Conservation (phyloP, 176 grass and related monocot genomes). For the Guadua angustifolia region DNA sequence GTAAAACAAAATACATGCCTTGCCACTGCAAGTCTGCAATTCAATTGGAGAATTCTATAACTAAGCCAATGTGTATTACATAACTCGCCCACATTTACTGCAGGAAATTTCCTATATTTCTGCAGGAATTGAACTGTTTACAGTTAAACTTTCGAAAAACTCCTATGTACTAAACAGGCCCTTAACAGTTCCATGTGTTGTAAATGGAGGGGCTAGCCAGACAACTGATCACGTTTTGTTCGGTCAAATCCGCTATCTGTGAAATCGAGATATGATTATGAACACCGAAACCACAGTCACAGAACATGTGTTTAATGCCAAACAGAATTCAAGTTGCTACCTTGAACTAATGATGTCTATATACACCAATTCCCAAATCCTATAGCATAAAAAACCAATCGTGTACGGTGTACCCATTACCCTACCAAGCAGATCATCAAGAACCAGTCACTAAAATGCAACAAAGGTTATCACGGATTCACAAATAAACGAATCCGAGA, state of each 20-base stretch:
- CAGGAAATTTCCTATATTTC: no score
- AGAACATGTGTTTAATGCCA: neutral
- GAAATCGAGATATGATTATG: neutral
- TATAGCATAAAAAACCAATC: neutral
- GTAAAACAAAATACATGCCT: neutral
- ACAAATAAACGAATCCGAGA: neutral
- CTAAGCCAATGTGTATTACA: neutral
- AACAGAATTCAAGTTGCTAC: neutral
- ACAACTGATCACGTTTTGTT: neutral
- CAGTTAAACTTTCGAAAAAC: neutral
- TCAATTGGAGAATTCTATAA: neutral
- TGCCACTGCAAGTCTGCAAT: neutral
- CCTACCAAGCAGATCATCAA: neutral
- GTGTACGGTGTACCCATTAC: neutral
- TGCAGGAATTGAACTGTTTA: neutral
- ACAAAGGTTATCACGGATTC: neutral
- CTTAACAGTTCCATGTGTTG: neutral
- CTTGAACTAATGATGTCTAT: neutral
- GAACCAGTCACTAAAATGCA: neutral
- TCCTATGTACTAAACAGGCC: neutral
- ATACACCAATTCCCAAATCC: neutral
- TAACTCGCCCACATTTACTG: neutral
- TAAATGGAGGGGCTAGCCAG: neutral
- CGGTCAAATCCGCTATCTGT: neutral
- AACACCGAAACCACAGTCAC: neutral